A percentile compares a stretch with the other conserved stretches of the same genome.
Conservation (phyloP, 1,284 basidiomycete species). For the Cutaneotrichosporon curvatum region DNA sequence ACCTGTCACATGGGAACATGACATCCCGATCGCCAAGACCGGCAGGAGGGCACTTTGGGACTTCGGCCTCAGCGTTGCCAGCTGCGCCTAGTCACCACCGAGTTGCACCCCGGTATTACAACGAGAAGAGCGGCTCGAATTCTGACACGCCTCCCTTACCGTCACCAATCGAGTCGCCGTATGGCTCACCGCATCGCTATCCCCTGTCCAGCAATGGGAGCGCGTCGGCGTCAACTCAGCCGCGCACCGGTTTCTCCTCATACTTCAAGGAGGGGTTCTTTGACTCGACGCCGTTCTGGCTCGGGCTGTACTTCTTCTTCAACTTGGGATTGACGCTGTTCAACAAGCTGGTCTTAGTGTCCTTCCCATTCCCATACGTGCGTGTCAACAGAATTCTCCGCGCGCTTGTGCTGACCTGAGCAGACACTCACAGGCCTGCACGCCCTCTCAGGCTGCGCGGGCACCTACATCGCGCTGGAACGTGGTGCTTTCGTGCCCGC, state of each 20-base stretch:
- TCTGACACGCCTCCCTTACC: too few relatives aligned
- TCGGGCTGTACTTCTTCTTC: constrained; percentile 74
- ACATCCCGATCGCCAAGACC: too few relatives aligned
- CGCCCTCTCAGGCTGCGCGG: constrained; percentile 70
- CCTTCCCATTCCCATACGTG: constrained; percentile 82
- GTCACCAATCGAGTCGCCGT: constrained; percentile 3
- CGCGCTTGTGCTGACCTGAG: too few relatives aligned
- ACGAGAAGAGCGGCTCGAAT: too few relatives aligned
- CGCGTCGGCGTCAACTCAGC: neutral
- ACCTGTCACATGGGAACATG: too few relatives aligned
- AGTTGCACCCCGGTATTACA: neutral
- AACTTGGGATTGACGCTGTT: constrained; percentile 84
- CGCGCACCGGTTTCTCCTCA: neutral
- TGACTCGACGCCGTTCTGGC: constrained; percentile 53
- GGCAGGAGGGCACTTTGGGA: too few relatives aligned
- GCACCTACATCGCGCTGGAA: constrained; percentile 63
- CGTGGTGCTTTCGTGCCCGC: constrained; percentile 59
- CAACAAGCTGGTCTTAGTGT: constrained; percentile 81
- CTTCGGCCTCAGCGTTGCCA: neutral
- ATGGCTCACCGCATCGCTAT: neutral
- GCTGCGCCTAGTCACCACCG: neutral
- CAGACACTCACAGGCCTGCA: constrained; percentile 74
- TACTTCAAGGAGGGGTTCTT: constrained; percentile 11
- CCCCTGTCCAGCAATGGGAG: constrained; percentile 4
- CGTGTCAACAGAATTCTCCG: constrained; percentile 16